Percentiles rank a stretch among this genome's conserved stretches.
Evolutionary conservation across 2,329 filamentous ascomycete genomes (phyloP).

Genomic region (Phialocephala sp.): DNA sequence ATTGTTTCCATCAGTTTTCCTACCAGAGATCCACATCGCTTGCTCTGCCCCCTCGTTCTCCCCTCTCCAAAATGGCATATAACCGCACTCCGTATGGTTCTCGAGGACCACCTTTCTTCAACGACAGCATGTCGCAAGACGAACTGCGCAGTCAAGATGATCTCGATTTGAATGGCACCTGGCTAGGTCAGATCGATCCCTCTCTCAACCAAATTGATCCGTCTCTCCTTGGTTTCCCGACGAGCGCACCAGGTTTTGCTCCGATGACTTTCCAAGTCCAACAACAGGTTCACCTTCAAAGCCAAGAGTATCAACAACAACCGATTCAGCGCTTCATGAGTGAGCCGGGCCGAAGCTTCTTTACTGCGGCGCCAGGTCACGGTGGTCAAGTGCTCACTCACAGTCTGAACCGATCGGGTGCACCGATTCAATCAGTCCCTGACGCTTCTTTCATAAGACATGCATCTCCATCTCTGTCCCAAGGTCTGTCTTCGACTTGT

Average conservation of each 20-base stretch:
- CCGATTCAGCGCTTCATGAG: conserved; percentile 33
- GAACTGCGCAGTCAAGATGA: background rate
- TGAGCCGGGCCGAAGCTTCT: conserved; percentile 27
- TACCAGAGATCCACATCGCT: background rate
- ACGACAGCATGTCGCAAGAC: background rate
- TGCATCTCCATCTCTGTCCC: conserved; percentile 37
- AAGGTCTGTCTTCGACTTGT: conserved; percentile 31
- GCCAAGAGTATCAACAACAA: background rate
- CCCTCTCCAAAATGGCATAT: background rate
- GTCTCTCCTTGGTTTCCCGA: background rate
- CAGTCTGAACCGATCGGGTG: conserved; percentile 10
- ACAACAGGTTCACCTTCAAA: background rate
- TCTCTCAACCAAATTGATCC: background rate
- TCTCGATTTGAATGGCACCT: background rate
- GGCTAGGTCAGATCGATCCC: background rate
- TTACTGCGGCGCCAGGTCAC: conserved; percentile 18
- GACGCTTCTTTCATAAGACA: conserved; percentile 24
- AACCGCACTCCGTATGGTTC: background rate
- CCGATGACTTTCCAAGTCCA: background rate
- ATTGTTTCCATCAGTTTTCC: background rate
- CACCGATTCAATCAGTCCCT: conserved; percentile 31
- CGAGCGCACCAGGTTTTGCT: background rate
- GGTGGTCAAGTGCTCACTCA: conserved; percentile 13
- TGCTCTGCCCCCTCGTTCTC: background rate
- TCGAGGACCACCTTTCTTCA: conserved; percentile 1